Evolutionary conservation across 1,284 basidiomycete genomes (phyloP).

Genomic region (Sphagnurus paluster): DNA sequence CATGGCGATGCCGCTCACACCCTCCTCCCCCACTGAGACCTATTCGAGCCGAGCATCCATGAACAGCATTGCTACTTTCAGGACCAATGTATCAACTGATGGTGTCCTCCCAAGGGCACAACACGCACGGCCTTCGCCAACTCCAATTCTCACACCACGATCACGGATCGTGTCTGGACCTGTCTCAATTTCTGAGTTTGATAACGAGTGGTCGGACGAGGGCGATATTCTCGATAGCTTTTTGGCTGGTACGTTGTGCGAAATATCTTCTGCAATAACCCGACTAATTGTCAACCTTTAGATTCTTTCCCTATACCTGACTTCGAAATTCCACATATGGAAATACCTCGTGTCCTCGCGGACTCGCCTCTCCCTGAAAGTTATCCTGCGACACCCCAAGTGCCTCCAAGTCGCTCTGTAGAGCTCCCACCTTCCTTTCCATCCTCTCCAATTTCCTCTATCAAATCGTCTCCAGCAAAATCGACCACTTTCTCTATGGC

Average conservation of each 20-base stretch:
- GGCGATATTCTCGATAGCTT: conserved; percentile 50
- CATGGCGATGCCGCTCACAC: conserved; percentile 38
- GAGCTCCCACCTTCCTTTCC: not conserved
- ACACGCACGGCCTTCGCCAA: conserved; percentile 11
- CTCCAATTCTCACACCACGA: conserved; percentile 20
- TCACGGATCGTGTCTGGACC: conserved; percentile 32
- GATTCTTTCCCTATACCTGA: conserved; percentile 40
- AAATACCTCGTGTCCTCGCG: conserved; percentile 13
- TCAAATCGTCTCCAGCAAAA: conserved; percentile 28
- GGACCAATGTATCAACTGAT: conserved; percentile 57
- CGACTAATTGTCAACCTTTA: conserved; percentile 19
- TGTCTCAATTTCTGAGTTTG: conserved; percentile 35
- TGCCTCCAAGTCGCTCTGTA: conserved; percentile 16
- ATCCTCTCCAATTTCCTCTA: not conserved
- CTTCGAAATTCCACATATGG: conserved; percentile 26
- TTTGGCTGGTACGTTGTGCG: conserved; percentile 40
- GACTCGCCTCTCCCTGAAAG: conserved; percentile 16
- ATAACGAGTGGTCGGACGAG: conserved; percentile 40
- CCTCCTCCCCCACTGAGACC: conserved; percentile 30
- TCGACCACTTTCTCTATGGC: conserved; percentile 29
- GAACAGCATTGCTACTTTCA: conserved; percentile 58
- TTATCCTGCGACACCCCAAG: conserved; percentile 32
- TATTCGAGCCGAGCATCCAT: conserved; percentile 46
- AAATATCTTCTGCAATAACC: not conserved
- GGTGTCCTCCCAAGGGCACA: conserved; percentile 45